Percentiles rank a stretch among this genome's conserved stretches.
Conservation (phyloP, 176 grass and related monocot genomes). For the Paspalum vaginatum region DNA sequence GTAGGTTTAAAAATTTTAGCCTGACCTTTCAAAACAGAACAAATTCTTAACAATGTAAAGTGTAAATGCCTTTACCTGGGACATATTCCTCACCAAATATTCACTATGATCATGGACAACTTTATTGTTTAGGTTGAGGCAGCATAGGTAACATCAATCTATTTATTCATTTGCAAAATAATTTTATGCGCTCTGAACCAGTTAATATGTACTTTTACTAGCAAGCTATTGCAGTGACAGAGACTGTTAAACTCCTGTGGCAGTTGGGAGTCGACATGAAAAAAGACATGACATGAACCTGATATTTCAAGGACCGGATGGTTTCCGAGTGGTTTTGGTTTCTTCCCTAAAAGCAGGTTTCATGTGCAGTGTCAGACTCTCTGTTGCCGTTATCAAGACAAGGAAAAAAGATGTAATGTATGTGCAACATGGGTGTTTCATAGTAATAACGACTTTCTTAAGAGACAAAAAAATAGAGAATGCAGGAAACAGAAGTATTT, state of each 20-base stretch:
- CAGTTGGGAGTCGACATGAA: not conserved
- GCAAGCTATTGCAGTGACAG: slow-evolving; percentile 2
- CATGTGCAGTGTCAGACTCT: slow-evolving; percentile 4
- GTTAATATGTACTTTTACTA: slow-evolving; percentile 16
- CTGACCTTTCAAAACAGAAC: slow-evolving; percentile 58
- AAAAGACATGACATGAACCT: not conserved
- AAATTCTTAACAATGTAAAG: slow-evolving; percentile 46
- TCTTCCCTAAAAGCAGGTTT: slow-evolving; percentile 1
- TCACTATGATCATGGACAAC: slow-evolving; percentile 31
- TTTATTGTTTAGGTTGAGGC: slow-evolving; percentile 22
- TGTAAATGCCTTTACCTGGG: slow-evolving; percentile 42
- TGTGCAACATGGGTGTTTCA: not conserved
- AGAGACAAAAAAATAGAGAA: not conserved
- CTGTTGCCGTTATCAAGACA: not conserved
- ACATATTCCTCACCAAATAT: slow-evolving; percentile 54
- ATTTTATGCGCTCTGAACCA: slow-evolving; percentile 20
- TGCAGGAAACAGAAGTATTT: not conserved
- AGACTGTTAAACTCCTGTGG: not conserved
- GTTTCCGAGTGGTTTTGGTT: not conserved
- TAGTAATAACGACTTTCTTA: not conserved
- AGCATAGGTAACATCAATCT: slow-evolving; percentile 41
- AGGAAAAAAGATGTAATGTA: not conserved
- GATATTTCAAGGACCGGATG: not conserved
- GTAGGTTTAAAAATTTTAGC: slow-evolving; percentile 15
- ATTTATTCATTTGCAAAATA: slow-evolving; percentile 38